Evolutionary conservation across 2,329 filamentous ascomycete genomes (phyloP), one percentile per base, ranked within the genome.

Genomic region (Fusarium liriodendri): DNA sequence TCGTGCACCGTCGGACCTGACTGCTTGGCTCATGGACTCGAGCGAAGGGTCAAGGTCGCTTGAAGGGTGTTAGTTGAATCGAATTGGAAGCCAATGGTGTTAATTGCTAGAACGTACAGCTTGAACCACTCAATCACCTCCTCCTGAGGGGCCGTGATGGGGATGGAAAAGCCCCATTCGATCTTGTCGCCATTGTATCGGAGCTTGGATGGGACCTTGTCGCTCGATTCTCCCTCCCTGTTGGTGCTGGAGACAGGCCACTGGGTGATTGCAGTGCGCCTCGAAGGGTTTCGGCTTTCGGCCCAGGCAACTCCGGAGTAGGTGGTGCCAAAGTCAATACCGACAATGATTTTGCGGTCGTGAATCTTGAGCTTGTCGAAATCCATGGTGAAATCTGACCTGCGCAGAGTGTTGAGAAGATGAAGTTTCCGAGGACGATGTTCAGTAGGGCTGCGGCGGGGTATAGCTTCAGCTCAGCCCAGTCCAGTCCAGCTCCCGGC

Each of bases 271-370:
- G 81, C 76, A 6, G 78, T 79, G 11, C 80, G 79, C 47, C 81
- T 79, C 35, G 84, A 82, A 4, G 82, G 79, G 4, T 80, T 79
- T 58, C 83, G 79, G 2, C 83, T 84, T 70, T 85, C 81, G 25
- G 84, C 84, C 84, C 85, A 89, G 13, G 86, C 85, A 7, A 88
- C 81, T 45, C 86, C 87, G 4, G 86, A 87, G 73, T 85, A 89
- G 0, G 87, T 89, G 18, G 87, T 89, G 13, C 87, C 87, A 67
- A 89, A 89, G 72, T 89, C 87, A 66, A 89, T 85, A 25, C 85
- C 86, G 62, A 88, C 81, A 37, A 88, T 84, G 75, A 88, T 82
- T 73, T 82, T 85, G 63, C 83, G 82, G 27, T 83, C 81, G 29
- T 71, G 76, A 32, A 78, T 79, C 47, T 76, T 77, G 58, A 83